Evolutionary conservation across 495 filamentous ascomycete species (phyloP), one percentile per base, ranked within the genome.

Genomic region (Staphylotrichum longicolle): DNA sequence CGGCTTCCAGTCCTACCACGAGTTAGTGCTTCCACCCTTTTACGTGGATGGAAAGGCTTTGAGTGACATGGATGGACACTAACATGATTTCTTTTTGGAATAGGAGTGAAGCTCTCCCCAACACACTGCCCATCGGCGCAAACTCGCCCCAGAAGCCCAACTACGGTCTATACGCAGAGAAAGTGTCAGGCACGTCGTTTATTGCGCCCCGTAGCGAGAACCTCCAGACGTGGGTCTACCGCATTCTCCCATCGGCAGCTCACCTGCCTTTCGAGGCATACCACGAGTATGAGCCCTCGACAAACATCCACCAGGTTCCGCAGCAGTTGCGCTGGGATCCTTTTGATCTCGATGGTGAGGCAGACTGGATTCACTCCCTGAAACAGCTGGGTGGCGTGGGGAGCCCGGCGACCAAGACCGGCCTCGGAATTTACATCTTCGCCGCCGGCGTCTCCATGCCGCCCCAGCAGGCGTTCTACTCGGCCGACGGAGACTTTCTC

Each of bases 301-400:
- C 62, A 4, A 81, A 78, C 60, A 79, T 89, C 30, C 84, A 87
- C 62, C 81, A 90, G 67, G 86, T 89, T 53, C 93, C 93, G 9
- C 96, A 96, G 67, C 93, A 96, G 71, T 77, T 96, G 14, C 88
- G 93, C 45, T 97, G 93, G 93, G 86, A 91, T 65, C 92, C 93
- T 7, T 96, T 96, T 65, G 91, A 95, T 55, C 84, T 91, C 66
- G 76, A 83, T 39, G 64, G 72, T n/a, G 63, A 72, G 6, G 83
- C 87, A 2, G 90, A 94, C 71, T 96, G 91, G 80, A 85, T 93
- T 15, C 85, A 90, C 55, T 86, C 88, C 10, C 70, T 97, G 58
- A 86, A 86, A 45, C 78, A 91, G 30, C 79, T 96, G 5, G 91
- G 89, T 7, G 92, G 91, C 11, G 88, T 91, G 0, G 93, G 93